A percentile compares a stretch with the other conserved stretches of the same genome.
These are phyloP conservation scores for Pleurostoma richardsiae DNA, from an alignment of 2,329 filamentous ascomycete species.

Conservation along the genomic window DNA sequence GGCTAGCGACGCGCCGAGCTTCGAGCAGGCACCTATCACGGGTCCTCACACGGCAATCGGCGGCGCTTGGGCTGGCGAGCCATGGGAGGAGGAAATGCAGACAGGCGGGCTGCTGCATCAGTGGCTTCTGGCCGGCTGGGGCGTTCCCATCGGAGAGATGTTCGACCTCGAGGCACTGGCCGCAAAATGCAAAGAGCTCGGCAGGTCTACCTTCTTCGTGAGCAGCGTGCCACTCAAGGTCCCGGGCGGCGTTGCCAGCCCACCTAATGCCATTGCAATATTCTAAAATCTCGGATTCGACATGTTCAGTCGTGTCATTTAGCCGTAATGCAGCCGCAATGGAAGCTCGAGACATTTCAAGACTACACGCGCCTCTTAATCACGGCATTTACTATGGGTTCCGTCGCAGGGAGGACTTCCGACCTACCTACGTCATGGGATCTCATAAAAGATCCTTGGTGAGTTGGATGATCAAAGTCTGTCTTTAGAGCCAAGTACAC, in stretches of 20 bases:
- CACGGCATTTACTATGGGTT: background rate
- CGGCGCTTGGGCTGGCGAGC: too few species aligned
- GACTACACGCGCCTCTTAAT: constrained; percentile 5
- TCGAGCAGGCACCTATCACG: background rate
- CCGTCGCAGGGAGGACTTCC: too few species aligned
- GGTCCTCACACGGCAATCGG: background rate
- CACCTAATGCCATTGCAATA: constrained; percentile 9
- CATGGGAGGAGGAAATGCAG: too few species aligned
- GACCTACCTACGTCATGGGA: too few species aligned
- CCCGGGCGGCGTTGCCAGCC: constrained; percentile 25
- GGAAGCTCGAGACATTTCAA: background rate
- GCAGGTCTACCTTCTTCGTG: constrained; percentile 41
- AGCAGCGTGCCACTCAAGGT: constrained; percentile 41
- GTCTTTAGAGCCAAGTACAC: too few species aligned
- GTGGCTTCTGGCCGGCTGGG: constrained; percentile 41
- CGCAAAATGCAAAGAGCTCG: constrained; percentile 25
- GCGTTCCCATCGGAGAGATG: constrained; percentile 44
- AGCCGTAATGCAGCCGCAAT: too few species aligned
- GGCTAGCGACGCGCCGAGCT: background rate
- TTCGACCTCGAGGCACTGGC: constrained; percentile 42
- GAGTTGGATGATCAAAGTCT: too few species aligned
- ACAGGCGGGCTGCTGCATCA: constrained; percentile 27
- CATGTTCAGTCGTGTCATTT: too few species aligned
- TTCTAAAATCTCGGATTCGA: constrained; percentile 1
- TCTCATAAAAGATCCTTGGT: too few species aligned